These are phyloP conservation scores for Pseudogymnoascus sp. DNA, from an alignment of 2,329 filamentous ascomycete genomes.

Conservation along the genomic window DNA sequence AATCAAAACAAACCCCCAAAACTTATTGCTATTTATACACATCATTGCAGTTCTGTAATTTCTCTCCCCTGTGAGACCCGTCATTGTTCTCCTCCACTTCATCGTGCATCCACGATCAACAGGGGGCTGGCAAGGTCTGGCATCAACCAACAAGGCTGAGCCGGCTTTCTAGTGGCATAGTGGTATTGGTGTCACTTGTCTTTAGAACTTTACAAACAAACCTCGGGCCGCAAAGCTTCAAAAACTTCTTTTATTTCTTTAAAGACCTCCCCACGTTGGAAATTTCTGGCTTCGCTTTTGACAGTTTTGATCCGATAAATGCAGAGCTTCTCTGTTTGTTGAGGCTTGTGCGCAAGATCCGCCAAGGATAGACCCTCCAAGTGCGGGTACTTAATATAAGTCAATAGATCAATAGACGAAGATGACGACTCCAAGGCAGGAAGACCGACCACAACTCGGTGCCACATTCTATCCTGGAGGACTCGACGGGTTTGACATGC, in stretches of 20 bases:
- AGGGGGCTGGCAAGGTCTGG: not conserved
- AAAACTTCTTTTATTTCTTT: not conserved
- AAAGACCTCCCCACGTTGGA: not conserved
- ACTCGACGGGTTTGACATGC: slow-evolving; percentile 60
- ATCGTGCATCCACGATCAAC: not conserved
- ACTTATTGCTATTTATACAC: not conserved
- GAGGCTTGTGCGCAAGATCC: not conserved
- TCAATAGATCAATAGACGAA: slow-evolving; percentile 5
- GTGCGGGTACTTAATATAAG: slow-evolving; percentile 2
- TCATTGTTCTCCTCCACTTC: not conserved
- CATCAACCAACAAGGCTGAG: not conserved
- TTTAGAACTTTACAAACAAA: not conserved
- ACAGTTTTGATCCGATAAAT: not conserved
- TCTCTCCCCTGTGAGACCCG: not conserved
- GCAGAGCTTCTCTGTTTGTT: not conserved
- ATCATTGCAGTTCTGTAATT: not conserved
- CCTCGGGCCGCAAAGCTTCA: not conserved
- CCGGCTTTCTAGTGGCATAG: not conserved
- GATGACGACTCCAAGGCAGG: not conserved
- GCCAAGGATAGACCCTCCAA: not conserved
- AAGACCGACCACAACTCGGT: slow-evolving; percentile 32
- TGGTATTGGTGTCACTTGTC: not conserved
- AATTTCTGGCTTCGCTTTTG: not conserved
- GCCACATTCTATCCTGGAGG: slow-evolving; percentile 63
- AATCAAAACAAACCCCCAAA: not conserved